Evolutionary conservation across 2,329 filamentous ascomycete species (phyloP), one percentile per base, ranked within the genome.

Genomic region (Coniochaeta prunicola): DNA sequence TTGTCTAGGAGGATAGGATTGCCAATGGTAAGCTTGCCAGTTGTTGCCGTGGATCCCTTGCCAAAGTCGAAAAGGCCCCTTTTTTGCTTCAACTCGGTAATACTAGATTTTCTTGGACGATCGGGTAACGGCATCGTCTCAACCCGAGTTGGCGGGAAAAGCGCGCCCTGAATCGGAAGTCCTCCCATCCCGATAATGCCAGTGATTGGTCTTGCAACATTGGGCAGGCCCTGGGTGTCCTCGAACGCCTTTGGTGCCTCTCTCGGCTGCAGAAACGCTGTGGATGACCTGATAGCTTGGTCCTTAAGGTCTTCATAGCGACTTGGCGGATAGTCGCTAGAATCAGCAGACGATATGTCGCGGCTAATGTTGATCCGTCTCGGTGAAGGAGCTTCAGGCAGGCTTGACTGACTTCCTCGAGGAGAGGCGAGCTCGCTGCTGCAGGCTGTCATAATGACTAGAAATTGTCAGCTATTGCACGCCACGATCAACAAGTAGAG

Each of bases 271-370:
- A 68, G 59, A 55, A 76, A 77, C 1, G 73, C 71, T 1, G 71
- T 69, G 24, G 74, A 70, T 1, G 72, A 69, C 54, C 70, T 68
- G 24, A 72, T 66, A 12, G 74, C 73, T n/a, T 69, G 66, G 8
- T 68, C 70, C 65, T 81, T 82, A 4, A 81, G 59, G 54, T 81
- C 78, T 57, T 81, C 77, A 59, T 78, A 82, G 55, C 75, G 76
- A 38, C 70, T 76, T 2, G 77, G 76, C 0, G 77, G 75, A 30
- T 75, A 76, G 15, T 74, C 73, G 17, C 64, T 58, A 13, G 76
- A 76, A 53, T 75, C 73, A 7, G 75, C 72, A 8, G 77, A 76
- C 0, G 75, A 74, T 21, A 77, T 61, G 34, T 77, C 74, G 57
- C 71, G 73, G 59, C 66, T 71, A 21, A 70, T 70, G 38, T 66